Base-by-base conservation (phyloP, 805 yeast genomes). In the Kockiozyma suomiensis region DNA sequence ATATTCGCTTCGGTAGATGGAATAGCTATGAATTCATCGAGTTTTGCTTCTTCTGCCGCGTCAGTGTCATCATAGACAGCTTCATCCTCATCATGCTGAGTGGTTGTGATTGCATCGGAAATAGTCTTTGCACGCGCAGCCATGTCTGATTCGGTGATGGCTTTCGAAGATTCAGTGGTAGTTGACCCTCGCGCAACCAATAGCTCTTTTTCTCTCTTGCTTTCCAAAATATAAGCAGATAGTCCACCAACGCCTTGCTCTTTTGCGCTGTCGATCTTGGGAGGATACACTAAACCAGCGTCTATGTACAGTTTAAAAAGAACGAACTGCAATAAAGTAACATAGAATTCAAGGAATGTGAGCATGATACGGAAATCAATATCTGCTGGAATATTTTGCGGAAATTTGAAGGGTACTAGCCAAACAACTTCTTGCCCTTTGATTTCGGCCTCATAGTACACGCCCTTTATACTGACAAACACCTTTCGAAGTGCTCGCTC, bases 331-430 rank as follows among this genome's bases (percentile, higher is more conserved):
- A 92, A 76, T 68, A 94, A 77, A 26, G 98, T 93, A 19, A 97
- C 86, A 78, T 94, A 94, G 76, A 94, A 92, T 77, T 94, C 99
- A 72, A 94, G 82, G 76, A 94, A 94, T 0, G 98, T 93, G 71
- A 90, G 80, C 99, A 94, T 94, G 78, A 94, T 90, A 75, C 94
- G 83, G 80, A 94, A 93, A 76, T 94, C 99, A 61, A 94, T 85
- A 74, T 94, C 98, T 47, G 87, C 76, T 49, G 99, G 98, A 68
- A 94, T 87, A 74, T 88, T 88, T 74, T 93, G 96, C 19, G 99
- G 97, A 79, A 92, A 94, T 75, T 91, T 94, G 82, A 87, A 94
- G 25, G 99, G 99, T 49, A 90, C 96, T 61, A 94, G 83, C 99
- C 99, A 94, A 76, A 93, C 83, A 48, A 94, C 81, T 67, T 90